A percentile compares a stretch with the other conserved stretches of the same genome.
phyloP scores from a whole-genome alignment of 352 stramenopile species.

The Globisporangium cystogenes region DNA sequence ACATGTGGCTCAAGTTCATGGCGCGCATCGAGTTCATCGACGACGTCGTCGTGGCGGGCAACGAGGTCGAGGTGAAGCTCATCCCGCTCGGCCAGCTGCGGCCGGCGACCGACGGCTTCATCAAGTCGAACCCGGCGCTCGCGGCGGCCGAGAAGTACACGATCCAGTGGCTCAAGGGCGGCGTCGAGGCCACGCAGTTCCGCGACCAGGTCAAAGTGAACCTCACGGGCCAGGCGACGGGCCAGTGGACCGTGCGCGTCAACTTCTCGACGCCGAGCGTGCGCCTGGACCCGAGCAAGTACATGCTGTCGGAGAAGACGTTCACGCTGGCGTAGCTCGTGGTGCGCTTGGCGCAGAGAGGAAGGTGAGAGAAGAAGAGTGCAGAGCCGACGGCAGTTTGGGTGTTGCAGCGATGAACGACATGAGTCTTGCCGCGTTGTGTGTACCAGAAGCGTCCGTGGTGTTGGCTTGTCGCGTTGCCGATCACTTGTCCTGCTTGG shows the following conservation, averaged over 20 bases:
- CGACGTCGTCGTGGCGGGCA: constrained; percentile 14
- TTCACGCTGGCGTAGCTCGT: constrained; percentile 10
- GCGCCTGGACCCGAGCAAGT: constrained; percentile 20
- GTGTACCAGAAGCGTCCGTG: too few species aligned
- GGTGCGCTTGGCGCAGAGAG: too few species aligned
- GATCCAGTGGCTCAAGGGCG: constrained; percentile 17
- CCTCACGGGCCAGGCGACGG: constrained; percentile 1
- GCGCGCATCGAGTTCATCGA: constrained; percentile 29
- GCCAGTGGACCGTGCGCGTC: constrained; percentile 16
- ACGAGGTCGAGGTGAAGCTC: constrained; percentile 18
- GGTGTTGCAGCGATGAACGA: too few species aligned
- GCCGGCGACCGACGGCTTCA: constrained; percentile 17
- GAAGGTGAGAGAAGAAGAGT: too few species aligned
- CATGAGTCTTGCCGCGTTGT: too few species aligned
- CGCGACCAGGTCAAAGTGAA: constrained; percentile 8
- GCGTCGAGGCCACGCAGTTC: constrained; percentile 12
- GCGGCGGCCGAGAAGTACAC: constrained; percentile 22
- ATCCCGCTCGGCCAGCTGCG: constrained; percentile 26
- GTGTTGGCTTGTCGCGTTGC: too few species aligned
- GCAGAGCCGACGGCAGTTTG: too few species aligned
- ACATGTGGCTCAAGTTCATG: constrained; percentile 32
- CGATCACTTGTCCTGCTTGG: constrained; percentile 23
- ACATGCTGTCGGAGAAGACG: constrained; percentile 16
- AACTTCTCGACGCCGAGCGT: constrained; percentile 24
- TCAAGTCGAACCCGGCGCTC: constrained; percentile 16